These are phyloP conservation scores for Penicillium sp. DNA, from an alignment of 2,329 filamentous ascomycete genomes.

Conservation along the genomic window DNA sequence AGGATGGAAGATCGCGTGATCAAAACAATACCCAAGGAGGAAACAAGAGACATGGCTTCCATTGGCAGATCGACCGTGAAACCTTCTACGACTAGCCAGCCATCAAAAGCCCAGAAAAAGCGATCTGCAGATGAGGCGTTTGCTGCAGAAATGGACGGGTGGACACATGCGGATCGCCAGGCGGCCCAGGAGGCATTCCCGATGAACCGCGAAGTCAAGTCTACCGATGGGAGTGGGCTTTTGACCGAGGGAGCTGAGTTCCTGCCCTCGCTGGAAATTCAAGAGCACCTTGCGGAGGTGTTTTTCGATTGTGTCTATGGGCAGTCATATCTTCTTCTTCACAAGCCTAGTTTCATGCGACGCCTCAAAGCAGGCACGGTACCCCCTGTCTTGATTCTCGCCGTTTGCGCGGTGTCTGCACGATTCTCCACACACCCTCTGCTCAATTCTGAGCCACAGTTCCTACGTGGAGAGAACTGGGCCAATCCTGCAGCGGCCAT, in stretches of 20 bases:
- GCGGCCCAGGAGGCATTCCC: conserved; percentile 52
- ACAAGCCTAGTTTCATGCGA: conserved; percentile 97
- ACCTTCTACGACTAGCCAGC: conserved; percentile 65
- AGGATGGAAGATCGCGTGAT: conserved; percentile 98
- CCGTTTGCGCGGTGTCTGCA: conserved; percentile 92
- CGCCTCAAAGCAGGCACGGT: conserved; percentile 72
- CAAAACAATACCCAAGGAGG: conserved; percentile 87
- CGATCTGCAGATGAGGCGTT: conserved; percentile 86
- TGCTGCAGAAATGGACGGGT: conserved; percentile 74
- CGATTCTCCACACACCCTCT: conserved; percentile 89
- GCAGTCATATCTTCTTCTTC: conserved; percentile 88
- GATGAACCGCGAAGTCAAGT: conserved; percentile 59
- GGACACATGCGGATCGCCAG: conserved; percentile 65
- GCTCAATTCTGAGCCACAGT: conserved; percentile 73
- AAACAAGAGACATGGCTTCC: conserved; percentile 66
- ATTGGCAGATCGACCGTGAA: conserved; percentile 83
- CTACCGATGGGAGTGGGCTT: conserved; percentile 73
- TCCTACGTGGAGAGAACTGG: conserved; percentile 89
- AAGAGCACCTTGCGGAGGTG: conserved; percentile 89
- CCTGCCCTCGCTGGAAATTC: conserved; percentile 80
- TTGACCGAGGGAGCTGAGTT: conserved; percentile 80
- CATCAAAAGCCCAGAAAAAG: conserved; percentile 69
- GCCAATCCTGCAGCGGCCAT: conserved; percentile 85
- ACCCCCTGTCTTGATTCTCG: conserved; percentile 87
- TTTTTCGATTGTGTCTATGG: conserved; percentile 97